Evolutionary conservation across 2,329 filamentous ascomycete species (phyloP).

Genomic region (Cordyceps militaris): DNA sequence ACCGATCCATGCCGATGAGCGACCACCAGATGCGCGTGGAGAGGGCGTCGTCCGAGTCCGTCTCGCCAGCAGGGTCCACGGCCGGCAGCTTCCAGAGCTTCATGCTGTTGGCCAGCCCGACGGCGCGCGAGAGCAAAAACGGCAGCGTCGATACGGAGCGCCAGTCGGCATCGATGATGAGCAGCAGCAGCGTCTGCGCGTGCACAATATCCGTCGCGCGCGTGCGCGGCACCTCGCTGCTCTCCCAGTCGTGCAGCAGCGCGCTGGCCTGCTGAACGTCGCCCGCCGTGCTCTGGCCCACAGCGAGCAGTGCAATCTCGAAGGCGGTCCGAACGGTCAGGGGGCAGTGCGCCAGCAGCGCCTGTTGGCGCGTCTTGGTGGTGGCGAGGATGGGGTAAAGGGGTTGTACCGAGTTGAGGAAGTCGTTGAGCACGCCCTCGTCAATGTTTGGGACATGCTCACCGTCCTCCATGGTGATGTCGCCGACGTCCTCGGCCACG

Average conservation of each 20-base stretch:
- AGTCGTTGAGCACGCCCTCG: conserved; percentile 43
- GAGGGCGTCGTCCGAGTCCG: conserved; percentile 56
- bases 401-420: conserved; percentile 58
- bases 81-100: conserved; percentile 42
- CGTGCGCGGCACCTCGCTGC: conserved; percentile 30
- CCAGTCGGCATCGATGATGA: conserved; percentile 58
- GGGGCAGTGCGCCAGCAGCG: conserved; percentile 50
- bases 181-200: conserved; percentile 59
- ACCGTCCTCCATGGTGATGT: conserved; percentile 28
- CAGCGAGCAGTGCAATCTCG: conserved; percentile 53
- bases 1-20: conserved; percentile 63
- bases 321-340: conserved; percentile 56
- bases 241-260: conserved; percentile 47
- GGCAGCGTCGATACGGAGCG: conserved; percentile 39
- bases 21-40: conserved; percentile 64
- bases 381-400: conserved; percentile 59
- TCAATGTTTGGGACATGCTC: conserved; percentile 32
- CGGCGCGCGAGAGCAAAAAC: conserved; percentile 55
- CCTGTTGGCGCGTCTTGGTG: conserved; percentile 48
- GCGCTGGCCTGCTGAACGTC: conserved; percentile 39
- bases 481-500: conserved; percentile 21
- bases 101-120: conserved; percentile 59
- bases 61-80: conserved; percentile 43
- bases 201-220: conserved; percentile 46
- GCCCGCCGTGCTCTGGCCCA: conserved; percentile 34